phyloP scores from a whole-genome alignment of 495 filamentous ascomycete genomes.

The Aspergillus ostianus region DNA sequence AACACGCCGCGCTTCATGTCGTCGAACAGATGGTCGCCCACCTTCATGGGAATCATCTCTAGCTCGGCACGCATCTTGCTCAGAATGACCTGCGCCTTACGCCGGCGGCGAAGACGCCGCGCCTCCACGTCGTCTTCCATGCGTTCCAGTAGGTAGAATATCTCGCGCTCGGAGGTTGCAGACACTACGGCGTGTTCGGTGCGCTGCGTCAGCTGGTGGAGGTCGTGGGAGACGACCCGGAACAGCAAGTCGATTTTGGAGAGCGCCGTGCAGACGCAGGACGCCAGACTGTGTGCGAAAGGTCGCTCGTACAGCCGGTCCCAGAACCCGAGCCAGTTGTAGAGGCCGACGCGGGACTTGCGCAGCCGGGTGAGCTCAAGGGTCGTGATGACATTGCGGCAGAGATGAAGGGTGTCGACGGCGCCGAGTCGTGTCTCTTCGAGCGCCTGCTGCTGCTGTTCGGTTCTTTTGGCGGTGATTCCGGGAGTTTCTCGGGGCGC shows the following conservation, averaged over 20 bases:
- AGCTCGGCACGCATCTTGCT: slow-evolving; percentile 20
- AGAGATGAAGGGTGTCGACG: slow-evolving; percentile 21
- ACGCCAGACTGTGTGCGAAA: slow-evolving; percentile 12
- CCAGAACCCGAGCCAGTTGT: slow-evolving; percentile 27
- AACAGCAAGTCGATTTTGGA: slow-evolving; percentile 22
- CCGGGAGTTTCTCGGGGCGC: background rate
- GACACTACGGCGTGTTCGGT: slow-evolving; percentile 13
- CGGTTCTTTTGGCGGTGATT: background rate
- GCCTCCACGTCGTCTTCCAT: slow-evolving; percentile 26
- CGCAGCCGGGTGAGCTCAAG: slow-evolving; percentile 25
- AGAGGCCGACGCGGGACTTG: slow-evolving; percentile 24
- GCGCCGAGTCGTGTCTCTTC: slow-evolving; percentile 19
- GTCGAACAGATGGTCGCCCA: slow-evolving; percentile 22
- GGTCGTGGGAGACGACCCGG: slow-evolving; percentile 20
- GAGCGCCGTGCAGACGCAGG: slow-evolving; percentile 13
- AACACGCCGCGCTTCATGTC: slow-evolving; percentile 30
- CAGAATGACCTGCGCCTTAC: slow-evolving; percentile 19
- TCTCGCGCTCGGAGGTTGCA: slow-evolving; percentile 19
- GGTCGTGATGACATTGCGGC: slow-evolving; percentile 22
- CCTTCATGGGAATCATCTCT: slow-evolving; percentile 23
- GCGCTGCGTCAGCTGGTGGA: slow-evolving; percentile 20
- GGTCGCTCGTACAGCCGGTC: slow-evolving; percentile 19
- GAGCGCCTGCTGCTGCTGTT: slow-evolving; percentile 2
- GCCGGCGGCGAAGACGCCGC: slow-evolving; percentile 19
- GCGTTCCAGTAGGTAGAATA: slow-evolving; percentile 19